These are phyloP conservation scores for Penicillium occitanis DNA, from an alignment of 2,329 filamentous ascomycete genomes.

Conservation along the genomic window DNA sequence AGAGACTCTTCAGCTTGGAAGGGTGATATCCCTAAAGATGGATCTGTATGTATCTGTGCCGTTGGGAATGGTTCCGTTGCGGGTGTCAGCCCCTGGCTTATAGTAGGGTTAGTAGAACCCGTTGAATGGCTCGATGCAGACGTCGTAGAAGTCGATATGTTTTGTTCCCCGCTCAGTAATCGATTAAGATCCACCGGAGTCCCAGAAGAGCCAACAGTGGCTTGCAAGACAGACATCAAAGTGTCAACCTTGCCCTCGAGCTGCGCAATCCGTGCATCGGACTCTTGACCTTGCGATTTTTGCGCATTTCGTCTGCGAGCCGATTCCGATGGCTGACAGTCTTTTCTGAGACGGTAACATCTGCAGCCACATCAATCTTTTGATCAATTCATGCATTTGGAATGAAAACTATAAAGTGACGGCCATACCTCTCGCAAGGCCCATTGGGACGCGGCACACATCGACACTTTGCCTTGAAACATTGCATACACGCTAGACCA, in stretches of 20 bases:
- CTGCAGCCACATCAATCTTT: constrained; percentile 24
- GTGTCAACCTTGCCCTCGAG: constrained; percentile 38
- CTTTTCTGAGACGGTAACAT: constrained; percentile 39
- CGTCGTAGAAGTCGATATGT: neutral
- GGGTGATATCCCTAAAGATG: constrained; percentile 12
- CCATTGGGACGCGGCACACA: constrained; percentile 27
- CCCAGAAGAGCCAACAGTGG: constrained; percentile 23
- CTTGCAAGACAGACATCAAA: constrained; percentile 34
- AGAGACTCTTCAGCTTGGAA: constrained; percentile 27
- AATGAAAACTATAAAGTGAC: too few species aligned
- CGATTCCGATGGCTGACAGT: constrained; percentile 37
- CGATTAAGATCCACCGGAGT: constrained; percentile 4
- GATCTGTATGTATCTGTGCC: neutral
- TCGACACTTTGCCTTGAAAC: constrained; percentile 35
- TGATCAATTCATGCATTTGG: too few species aligned
- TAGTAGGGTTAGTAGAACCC: neutral
- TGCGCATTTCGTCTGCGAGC: constrained; percentile 33
- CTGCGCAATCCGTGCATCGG: constrained; percentile 35
- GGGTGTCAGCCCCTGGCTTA: neutral
- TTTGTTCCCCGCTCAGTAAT: neutral
- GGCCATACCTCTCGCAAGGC: constrained; percentile 29
- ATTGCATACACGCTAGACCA: constrained; percentile 32
- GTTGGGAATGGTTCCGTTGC: neutral
- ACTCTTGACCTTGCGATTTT: constrained; percentile 26
- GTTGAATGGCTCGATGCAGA: neutral